These are phyloP conservation scores for Anastatica hierochuntica DNA, from an alignment of 345 rosid genomes.

Conservation along the genomic window DNA sequence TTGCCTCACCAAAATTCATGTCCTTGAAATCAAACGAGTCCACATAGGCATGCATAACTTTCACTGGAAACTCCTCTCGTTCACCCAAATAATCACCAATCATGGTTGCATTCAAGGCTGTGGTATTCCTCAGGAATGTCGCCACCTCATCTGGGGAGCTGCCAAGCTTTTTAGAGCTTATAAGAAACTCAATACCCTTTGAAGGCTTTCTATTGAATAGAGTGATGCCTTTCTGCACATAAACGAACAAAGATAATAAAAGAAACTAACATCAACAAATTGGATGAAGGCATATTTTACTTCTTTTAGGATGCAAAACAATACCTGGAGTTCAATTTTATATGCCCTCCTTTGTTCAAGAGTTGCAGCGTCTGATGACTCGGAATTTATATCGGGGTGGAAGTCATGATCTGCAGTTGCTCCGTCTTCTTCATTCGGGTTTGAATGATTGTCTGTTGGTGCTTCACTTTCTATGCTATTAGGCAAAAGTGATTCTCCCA, in stretches of 20 bases:
- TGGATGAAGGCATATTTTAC: no score
- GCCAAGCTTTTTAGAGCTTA: constrained; percentile 60
- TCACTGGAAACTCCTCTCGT: constrained; percentile 78
- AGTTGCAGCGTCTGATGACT: constrained; percentile 70
- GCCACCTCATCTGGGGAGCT: constrained; percentile 80
- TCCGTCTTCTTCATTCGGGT: constrained; percentile 57
- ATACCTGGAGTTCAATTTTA: constrained; percentile 96
- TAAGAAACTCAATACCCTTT: constrained; percentile 81
- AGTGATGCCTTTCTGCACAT: constrained; percentile 79
- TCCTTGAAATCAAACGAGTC: constrained; percentile 72
- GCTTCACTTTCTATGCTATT: constrained; percentile 46
- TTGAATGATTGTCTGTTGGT: constrained; percentile 38
- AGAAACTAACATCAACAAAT: not conserved
- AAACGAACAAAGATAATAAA: not conserved
- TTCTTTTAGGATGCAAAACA: no score
- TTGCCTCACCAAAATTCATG: constrained; percentile 73
- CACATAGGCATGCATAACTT: constrained; percentile 98
- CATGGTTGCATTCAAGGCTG: constrained; percentile 70
- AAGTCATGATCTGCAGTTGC: constrained; percentile 50
- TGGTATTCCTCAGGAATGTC: constrained; percentile 63
- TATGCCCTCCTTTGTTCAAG: constrained; percentile 86
- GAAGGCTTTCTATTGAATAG: constrained; percentile 84
- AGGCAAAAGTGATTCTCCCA: constrained; percentile 52
- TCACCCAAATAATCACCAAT: constrained; percentile 98
- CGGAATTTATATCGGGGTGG: constrained; percentile 55